Evolutionary conservation across 129 eudicot genomes (phyloP).

Genomic region (Escallonia herrerae): DNA sequence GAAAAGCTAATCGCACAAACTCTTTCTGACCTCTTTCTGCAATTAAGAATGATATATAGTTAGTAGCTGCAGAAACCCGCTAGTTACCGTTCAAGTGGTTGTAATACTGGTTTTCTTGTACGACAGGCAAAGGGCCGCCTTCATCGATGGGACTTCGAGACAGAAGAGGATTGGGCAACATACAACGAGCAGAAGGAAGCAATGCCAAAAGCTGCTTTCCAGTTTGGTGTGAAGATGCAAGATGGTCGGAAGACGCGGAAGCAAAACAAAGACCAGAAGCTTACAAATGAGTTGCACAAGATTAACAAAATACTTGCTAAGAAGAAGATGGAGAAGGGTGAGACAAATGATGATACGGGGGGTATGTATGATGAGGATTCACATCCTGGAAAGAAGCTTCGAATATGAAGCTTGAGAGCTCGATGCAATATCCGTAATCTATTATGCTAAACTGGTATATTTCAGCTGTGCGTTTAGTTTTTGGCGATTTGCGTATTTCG

Average conservation of each 20-base stretch:
- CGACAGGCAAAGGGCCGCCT: constrained; percentile 92
- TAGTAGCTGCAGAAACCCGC: no score
- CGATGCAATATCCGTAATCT: not conserved
- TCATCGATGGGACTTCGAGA: constrained; percentile 95
- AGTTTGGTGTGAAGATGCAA: constrained; percentile 99
- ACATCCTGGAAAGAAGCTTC: constrained; percentile 75
- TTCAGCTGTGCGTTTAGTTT: no score
- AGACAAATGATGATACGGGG: constrained; percentile 32
- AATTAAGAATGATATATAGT: no score
- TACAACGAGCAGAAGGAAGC: constrained; percentile 99
- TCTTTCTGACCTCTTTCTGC: no score
- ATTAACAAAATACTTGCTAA: constrained; percentile 71
- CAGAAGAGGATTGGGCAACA: constrained; percentile 97
- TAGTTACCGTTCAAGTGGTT: no score
- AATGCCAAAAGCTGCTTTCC: constrained; percentile 98
- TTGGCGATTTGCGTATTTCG: no score
- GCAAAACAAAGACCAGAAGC: constrained; percentile 94
- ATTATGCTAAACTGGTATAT: no score
- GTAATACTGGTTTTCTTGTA: no score
- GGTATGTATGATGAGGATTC: constrained; percentile 42
- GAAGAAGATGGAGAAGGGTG: constrained; percentile 75
- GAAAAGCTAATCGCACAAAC: no score
- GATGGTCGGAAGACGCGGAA: constrained; percentile 95
- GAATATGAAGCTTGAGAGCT: constrained; percentile 28
- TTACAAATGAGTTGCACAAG: constrained; percentile 86